A percentile compares a stretch with the other conserved stretches of the same genome.
Evolutionary conservation across 768 basidiomycete species (phyloP).

Genomic region (Suillus fuscotomentosus): DNA sequence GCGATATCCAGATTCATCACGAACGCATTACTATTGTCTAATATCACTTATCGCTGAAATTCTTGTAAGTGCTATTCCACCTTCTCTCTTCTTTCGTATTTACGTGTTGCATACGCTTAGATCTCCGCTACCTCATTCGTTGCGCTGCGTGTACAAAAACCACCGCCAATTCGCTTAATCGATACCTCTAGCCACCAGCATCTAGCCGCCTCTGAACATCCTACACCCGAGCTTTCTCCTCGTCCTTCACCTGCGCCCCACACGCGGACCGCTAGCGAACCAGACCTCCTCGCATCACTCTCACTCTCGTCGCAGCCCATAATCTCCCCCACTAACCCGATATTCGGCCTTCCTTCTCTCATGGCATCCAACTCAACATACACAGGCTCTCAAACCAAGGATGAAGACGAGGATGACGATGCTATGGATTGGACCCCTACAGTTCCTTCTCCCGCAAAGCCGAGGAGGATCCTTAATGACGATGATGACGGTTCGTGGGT

Average conservation of each 20-base stretch:
- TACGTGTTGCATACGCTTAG: slow-evolving; percentile 31
- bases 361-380: slow-evolving; percentile 25
- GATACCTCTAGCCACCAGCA: slow-evolving; percentile 48
- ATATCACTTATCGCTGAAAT: slow-evolving; percentile 51
- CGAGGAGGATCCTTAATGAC: slow-evolving; percentile 19
- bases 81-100: slow-evolving; percentile 8
- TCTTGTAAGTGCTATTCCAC: slow-evolving; percentile 40
- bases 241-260: slow-evolving; percentile 28
- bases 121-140: slow-evolving; percentile 49
- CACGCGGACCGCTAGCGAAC: slow-evolving; percentile 34
- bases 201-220: slow-evolving; percentile 33
- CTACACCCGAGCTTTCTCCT: slow-evolving; percentile 38
- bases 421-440: slow-evolving; percentile 76
- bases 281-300: slow-evolving; percentile 60
- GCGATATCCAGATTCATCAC: slow-evolving; percentile 33
- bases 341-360: slow-evolving; percentile 74
- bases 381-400: slow-evolving; percentile 23
- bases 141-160: slow-evolving; percentile 61
- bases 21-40: slow-evolving; percentile 46
- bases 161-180: slow-evolving; percentile 70
- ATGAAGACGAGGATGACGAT: slow-evolving; percentile 33
- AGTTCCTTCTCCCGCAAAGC: slow-evolving; percentile 25
- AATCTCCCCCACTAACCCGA: slow-evolving; percentile 44
- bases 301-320: slow-evolving; percentile 67
- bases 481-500: slow-evolving; percentile 50